Evolutionary conservation across 768 basidiomycete genomes (phyloP), one percentile per base, ranked within the genome.

Genomic region (Roridomyces roridus): DNA sequence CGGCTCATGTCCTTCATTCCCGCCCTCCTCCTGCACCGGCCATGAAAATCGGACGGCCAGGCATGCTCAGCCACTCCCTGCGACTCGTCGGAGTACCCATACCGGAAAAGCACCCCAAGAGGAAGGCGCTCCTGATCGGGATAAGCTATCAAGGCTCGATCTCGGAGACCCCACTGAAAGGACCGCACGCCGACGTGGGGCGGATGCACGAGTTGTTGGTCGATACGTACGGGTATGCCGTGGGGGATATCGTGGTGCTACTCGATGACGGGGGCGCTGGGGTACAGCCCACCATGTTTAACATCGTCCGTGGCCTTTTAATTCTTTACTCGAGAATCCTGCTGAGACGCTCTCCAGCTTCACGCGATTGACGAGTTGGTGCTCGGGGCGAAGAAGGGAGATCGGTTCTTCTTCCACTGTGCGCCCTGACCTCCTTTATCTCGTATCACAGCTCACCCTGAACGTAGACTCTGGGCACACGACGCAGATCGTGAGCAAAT

Each of bases 401-500:
- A 86, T 56, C 77, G 67, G 2, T 81, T 84, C 59, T 82, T 85
- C 57, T 85, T 87, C 53, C 83, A 84, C 41, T 87, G 85, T 86
- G 49, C 53, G 79, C 66, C 15, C 12, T 12, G n/a, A n/a, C 26
- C 18, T 14, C 20, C 15, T 23, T 6, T 8, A 5, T 15, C 12
- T 12, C n/a, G 21, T n/a, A n/a, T n/a, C 3, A n/a, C 14, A 47
- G 6, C 21, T 15, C 20, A 34, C 7, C 26, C 24, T 25, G 4
- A 18, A 6, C n/a, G 25, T 54, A 81, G 80, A 77, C 53, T 76
- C 79, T 4, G 80, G 80, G 7, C 80, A 81, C 53, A 75, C 75
- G 4, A 49, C 54, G 11, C 80, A 81, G 52, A 62, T 72, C 6
- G 36, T 63, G 5, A 75, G 74, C 42, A 21, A 63, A 5, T 68